Evolutionary conservation across 2,329 filamentous ascomycete species (phyloP).

Genomic region (Knufia fluminis): DNA sequence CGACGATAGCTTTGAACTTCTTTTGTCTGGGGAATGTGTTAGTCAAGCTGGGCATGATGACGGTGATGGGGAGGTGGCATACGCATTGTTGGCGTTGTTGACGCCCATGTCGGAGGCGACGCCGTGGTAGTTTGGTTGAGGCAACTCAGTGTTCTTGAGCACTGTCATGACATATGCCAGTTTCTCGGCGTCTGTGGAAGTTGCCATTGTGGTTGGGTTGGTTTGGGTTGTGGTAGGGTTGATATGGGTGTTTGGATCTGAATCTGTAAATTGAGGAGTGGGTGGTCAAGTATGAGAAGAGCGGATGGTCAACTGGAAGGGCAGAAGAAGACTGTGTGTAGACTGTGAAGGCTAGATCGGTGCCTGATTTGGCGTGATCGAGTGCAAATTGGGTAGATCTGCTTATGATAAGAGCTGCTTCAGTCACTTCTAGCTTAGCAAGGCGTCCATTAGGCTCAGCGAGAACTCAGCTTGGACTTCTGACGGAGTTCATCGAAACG

Average conservation of each 20-base stretch:
- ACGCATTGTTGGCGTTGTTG: conserved; percentile 11
- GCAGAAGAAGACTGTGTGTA: neutral
- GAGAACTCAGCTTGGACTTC: neutral
- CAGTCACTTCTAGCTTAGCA: neutral
- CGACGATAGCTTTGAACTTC: conserved; percentile 12
- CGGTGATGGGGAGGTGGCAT: neutral
- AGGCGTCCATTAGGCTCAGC: neutral
- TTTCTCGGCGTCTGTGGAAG: conserved; percentile 2
- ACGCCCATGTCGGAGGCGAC: conserved; percentile 6
- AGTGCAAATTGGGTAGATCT: neutral
- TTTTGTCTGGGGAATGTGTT: conserved; percentile 10
- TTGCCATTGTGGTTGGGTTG: neutral
- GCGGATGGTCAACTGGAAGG: neutral
- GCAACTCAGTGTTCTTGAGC: conserved; percentile 12
- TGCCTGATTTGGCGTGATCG: neutral
- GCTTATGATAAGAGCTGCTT: neutral
- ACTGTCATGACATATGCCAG: conserved; percentile 10
- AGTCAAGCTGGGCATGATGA: neutral
- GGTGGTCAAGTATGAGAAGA: neutral
- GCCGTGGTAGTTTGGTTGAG: conserved; percentile 12
- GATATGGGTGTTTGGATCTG: too few relatives aligned
- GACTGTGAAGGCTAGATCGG: neutral
- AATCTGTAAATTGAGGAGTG: too few relatives aligned
- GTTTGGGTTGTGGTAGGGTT: neutral
- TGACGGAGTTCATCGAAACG: neutral